Percentiles rank a stretch among this genome's conserved stretches.
Evolutionary conservation across 2,329 filamentous ascomycete genomes (phyloP).

Genomic region (Diaporthe citrichinensis): DNA sequence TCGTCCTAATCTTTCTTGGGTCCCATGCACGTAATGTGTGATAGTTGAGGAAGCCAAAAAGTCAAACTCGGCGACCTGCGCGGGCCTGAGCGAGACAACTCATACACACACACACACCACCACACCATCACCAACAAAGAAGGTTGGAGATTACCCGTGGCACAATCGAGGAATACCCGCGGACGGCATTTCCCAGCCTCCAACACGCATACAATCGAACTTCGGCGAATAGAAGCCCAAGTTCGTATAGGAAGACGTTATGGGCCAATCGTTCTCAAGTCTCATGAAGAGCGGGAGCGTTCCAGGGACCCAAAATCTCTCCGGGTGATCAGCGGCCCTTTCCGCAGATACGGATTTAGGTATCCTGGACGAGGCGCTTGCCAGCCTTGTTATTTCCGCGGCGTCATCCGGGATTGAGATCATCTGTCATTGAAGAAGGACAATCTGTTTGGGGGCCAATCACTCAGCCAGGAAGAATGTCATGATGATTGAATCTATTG

Average conservation of each 20-base stretch:
- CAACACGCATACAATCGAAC: no score
- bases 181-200: slow-evolving; percentile 1
- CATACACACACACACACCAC: no score
- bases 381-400: neutral
- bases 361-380: neutral
- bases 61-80: neutral
- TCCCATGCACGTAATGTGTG: slow-evolving; percentile 26
- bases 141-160: slow-evolving; percentile 10
- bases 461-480: neutral
- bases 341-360: neutral
- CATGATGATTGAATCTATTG: no score
- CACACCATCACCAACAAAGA: neutral
- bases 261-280: neutral
- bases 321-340: neutral
- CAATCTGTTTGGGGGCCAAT: no score
- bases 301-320: neutral
- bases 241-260: neutral
- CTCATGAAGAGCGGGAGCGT: neutral
- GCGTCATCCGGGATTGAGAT: neutral
- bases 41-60: slow-evolving; percentile 1
- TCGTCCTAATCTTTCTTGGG: slow-evolving; percentile 17
- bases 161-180: slow-evolving; percentile 13
- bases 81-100: neutral
- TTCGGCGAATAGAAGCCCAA: neutral
- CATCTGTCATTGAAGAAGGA: no score